Conservation (phyloP, 805 yeast genomes). For the Candida loeiensis region DNA sequence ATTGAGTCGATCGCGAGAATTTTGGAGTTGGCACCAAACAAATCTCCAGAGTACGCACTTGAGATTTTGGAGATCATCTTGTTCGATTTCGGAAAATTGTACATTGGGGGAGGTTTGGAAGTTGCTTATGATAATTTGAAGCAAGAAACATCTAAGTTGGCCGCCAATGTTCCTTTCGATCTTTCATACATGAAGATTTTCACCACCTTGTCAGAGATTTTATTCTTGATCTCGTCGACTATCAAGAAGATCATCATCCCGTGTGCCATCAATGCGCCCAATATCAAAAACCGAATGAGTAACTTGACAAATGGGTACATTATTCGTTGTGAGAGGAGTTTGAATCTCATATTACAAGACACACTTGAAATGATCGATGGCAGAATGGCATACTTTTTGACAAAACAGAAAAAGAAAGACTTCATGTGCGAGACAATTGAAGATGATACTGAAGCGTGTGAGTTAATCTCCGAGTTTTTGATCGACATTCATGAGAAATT, state of each 20-base stretch:
- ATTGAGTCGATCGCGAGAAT: slow-evolving; percentile 75
- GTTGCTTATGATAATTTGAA: slow-evolving; percentile 51
- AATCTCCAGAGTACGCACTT: slow-evolving; percentile 56
- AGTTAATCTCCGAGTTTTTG: slow-evolving; percentile 54
- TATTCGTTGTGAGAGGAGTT: slow-evolving; percentile 57
- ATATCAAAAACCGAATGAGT: slow-evolving; percentile 55
- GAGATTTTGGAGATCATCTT: slow-evolving; percentile 67
- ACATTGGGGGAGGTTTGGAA: slow-evolving; percentile 73
- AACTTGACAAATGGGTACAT: slow-evolving; percentile 60
- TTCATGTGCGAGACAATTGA: slow-evolving; percentile 46
- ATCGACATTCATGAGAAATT: slow-evolving; percentile 39
- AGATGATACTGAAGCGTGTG: slow-evolving; percentile 72
- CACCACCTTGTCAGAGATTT: slow-evolving; percentile 52
- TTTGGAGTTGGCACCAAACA: slow-evolving; percentile 65
- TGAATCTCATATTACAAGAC: slow-evolving; percentile 61
- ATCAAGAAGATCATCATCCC: slow-evolving; percentile 76
- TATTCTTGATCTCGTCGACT: slow-evolving; percentile 65
- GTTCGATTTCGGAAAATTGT: slow-evolving; percentile 67
- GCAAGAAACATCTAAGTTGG: slow-evolving; percentile 31
- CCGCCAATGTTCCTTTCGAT: slow-evolving; percentile 29
- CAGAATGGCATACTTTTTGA: slow-evolving; percentile 44
- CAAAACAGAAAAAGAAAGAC: slow-evolving; percentile 75
- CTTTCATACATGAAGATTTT: slow-evolving; percentile 50
- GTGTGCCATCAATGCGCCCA: slow-evolving; percentile 58
- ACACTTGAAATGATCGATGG: slow-evolving; percentile 51